These are phyloP conservation scores for Cryphonectria carpinicola DNA, from an alignment of 2,329 filamentous ascomycete species.

Conservation along the genomic window DNA sequence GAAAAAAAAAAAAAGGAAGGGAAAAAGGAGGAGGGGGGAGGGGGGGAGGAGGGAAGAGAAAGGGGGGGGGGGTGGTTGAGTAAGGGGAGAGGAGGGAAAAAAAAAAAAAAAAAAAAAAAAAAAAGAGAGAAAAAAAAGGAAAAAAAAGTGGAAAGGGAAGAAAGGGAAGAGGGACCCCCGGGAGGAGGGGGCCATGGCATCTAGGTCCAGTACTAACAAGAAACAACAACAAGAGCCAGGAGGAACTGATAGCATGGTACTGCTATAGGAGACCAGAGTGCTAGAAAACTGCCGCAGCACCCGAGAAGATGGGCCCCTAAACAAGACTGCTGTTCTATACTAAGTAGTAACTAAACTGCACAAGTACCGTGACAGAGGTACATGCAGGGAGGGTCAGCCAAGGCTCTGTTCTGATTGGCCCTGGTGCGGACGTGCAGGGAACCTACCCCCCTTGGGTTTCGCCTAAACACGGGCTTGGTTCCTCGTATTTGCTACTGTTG, in stretches of 20 bases:
- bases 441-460: neutral
- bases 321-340: neutral
- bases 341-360: neutral
- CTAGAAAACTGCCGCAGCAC: neutral
- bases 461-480: slow-evolving; percentile 2
- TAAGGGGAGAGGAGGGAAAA: neutral
- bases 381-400: neutral
- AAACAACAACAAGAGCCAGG: neutral
- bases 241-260: neutral
- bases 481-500: neutral
- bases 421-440: neutral
- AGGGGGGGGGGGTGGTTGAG: no score
- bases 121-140: neutral
- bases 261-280: neutral
- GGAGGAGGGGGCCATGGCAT: neutral
- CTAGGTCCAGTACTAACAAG: neutral
- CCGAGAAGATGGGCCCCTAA: neutral
- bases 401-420: neutral
- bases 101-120: neutral
- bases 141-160: no score
- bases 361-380: neutral
- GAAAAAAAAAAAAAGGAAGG: no score
- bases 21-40: neutral
- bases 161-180: neutral
- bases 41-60: neutral